A percentile compares a stretch with the other conserved stretches of the same genome.
These are phyloP conservation scores for Bidens hawaiensis DNA, from an alignment of 140 eudicot genomes.

Conservation along the genomic window DNA sequence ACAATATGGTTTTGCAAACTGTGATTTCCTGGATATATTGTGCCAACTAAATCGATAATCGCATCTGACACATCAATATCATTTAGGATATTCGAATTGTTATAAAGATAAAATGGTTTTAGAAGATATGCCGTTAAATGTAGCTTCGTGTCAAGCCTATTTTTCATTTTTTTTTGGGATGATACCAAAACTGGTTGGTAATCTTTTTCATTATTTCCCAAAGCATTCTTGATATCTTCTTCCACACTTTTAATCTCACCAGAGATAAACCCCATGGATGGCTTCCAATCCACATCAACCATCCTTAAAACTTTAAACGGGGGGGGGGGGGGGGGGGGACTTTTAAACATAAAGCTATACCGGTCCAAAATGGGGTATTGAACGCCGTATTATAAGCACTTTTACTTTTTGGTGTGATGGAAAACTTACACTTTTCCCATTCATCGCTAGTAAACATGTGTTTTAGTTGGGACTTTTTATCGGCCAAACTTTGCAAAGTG, in stretches of 20 bases:
- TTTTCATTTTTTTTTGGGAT: background rate
- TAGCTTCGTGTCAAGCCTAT: background rate
- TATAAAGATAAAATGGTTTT: background rate
- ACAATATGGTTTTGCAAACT: no score
- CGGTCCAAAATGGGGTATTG: background rate
- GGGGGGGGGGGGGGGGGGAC: background rate
- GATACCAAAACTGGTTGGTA: background rate
- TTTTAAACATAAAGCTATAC: background rate
- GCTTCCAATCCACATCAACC: background rate
- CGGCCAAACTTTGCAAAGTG: conserved; percentile 1
- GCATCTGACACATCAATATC: background rate
- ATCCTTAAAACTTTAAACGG: background rate
- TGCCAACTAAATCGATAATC: no score
- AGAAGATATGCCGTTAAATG: background rate
- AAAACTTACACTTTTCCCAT: background rate
- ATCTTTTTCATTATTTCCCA: background rate
- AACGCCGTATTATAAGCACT: background rate
- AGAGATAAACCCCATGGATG: conserved; percentile 3
- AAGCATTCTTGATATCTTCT: background rate
- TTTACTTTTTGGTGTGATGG: background rate
- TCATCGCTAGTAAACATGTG: background rate
- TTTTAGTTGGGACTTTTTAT: background rate
- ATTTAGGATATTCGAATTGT: background rate
- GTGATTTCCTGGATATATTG: no score
- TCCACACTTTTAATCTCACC: background rate